These are phyloP conservation scores for Ganoderma lingzhi DNA, from an alignment of 1,284 basidiomycete genomes.

Conservation along the genomic window DNA sequence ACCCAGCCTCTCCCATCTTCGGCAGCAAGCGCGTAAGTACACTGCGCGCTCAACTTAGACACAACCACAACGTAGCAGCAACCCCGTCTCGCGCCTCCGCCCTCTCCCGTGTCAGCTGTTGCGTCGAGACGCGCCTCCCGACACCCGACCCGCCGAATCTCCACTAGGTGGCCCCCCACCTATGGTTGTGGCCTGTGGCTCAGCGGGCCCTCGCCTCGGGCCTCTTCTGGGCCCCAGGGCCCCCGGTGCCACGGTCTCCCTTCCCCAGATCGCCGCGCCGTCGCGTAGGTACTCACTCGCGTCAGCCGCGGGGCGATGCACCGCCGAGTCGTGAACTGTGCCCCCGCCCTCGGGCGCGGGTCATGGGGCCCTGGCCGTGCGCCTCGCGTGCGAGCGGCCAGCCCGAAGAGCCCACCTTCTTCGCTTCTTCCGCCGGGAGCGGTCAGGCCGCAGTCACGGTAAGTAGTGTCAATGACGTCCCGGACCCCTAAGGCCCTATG, in stretches of 20 bases:
- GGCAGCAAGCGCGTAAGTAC: slow-evolving; percentile 9
- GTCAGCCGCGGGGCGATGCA: slow-evolving; percentile 13
- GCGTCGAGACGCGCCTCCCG: background rate
- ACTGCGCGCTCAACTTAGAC: slow-evolving; percentile 9
- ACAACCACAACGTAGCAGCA: background rate
- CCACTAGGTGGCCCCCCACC: slow-evolving; percentile 11
- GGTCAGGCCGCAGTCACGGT: slow-evolving; percentile 19
- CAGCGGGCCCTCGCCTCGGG: slow-evolving; percentile 1
- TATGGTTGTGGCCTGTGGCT: background rate
- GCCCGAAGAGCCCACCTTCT: slow-evolving; percentile 14
- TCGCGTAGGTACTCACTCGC: slow-evolving; percentile 22
- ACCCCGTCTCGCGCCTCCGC: slow-evolving; percentile 3
- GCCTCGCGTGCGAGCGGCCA: slow-evolving; percentile 18
- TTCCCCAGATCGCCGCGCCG: slow-evolving; percentile 22
- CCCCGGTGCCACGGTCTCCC: background rate
- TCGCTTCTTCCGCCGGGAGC: slow-evolving; percentile 22
- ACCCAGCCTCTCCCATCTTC: slow-evolving; percentile 10
- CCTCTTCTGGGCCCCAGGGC: background rate
- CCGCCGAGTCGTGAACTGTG: slow-evolving; percentile 14
- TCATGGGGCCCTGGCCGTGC: slow-evolving; percentile 24
- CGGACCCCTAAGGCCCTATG: background rate
- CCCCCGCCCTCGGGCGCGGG: slow-evolving; percentile 19
- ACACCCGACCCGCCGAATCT: slow-evolving; percentile 22
- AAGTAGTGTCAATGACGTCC: slow-evolving; percentile 4
- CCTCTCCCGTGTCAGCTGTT: slow-evolving; percentile 24